Conservation (phyloP, 1,139 yeast genomes). For the Candida labiduridarum region DNA sequence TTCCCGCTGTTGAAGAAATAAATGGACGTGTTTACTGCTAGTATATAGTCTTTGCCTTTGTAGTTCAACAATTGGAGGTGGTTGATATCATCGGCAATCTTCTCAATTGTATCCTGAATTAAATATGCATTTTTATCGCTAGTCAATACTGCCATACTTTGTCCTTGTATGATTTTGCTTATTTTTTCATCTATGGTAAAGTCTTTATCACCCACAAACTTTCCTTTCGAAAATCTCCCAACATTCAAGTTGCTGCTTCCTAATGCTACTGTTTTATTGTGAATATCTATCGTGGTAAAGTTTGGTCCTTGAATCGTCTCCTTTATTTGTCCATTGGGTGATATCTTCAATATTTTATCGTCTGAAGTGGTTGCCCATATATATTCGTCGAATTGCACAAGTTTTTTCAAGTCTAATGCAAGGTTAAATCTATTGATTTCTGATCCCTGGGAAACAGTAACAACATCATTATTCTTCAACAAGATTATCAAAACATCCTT, state of each 20-base stretch:
- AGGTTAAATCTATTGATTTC: conserved; percentile 33
- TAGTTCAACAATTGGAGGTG: conserved; percentile 5
- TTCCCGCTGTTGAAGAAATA: conserved; percentile 4
- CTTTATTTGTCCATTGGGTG: conserved; percentile 5
- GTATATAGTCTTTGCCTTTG: conserved; percentile 9
- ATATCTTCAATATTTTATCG: conserved; percentile 4
- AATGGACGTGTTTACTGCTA: conserved; percentile 4
- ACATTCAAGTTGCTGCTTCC: conserved; percentile 5
- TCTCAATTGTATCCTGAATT: background rate
- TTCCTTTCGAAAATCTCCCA: conserved; percentile 10
- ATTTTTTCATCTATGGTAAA: conserved; percentile 4
- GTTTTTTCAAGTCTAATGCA: conserved; percentile 13
- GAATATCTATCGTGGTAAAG: conserved; percentile 2
- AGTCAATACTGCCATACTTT: background rate
- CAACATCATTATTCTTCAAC: conserved; percentile 38
- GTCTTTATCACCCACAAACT: conserved; percentile 9
- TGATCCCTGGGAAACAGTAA: conserved; percentile 46
- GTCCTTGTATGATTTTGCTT: background rate
- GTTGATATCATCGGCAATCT: background rate
- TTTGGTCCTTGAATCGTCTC: conserved; percentile 5
- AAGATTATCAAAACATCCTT: conserved; percentile 33
- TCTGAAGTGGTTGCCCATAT: conserved; percentile 10
- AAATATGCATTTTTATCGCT: conserved; percentile 4
- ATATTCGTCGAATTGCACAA: conserved; percentile 9
- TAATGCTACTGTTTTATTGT: conserved; percentile 1